A percentile compares a stretch with the other conserved stretches of the same genome.
Evolutionary conservation across 73 alveolate genomes (phyloP).

Genomic region (Diophrys appendiculata): DNA sequence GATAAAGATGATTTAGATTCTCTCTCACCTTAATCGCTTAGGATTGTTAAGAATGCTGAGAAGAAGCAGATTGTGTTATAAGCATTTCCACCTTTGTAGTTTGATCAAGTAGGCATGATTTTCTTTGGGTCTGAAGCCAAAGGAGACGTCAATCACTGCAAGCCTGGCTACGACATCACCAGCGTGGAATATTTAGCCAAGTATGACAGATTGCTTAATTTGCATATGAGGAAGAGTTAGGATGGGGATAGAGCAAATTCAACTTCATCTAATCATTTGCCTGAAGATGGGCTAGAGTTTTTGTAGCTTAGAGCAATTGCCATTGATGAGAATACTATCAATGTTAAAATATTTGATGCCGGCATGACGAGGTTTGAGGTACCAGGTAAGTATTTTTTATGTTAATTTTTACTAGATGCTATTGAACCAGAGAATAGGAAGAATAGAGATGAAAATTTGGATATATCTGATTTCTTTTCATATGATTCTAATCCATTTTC

Average conservation of each 20-base stretch:
- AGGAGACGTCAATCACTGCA: conserved; percentile 31
- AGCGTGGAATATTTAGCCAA: too few species aligned
- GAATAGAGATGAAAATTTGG: not conserved
- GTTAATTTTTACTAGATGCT: too few species aligned
- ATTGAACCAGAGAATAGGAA: conserved; percentile 14
- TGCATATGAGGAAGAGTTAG: not conserved
- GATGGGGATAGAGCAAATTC: not conserved
- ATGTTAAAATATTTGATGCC: conserved; percentile 16
- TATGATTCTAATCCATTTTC: conserved; percentile 28
- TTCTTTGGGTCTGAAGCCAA: conserved; percentile 23
- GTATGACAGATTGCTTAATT: not conserved
- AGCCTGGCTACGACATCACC: too few species aligned
- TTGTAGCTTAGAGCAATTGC: not conserved
- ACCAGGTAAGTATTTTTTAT: too few species aligned
- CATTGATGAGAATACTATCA: conserved; percentile 3
- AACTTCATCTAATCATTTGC: not conserved
- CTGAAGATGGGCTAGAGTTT: not conserved
- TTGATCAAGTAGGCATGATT: conserved; percentile 34
- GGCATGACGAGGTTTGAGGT: conserved; percentile 16
- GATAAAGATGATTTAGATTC: conserved; percentile 18
- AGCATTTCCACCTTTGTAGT: conserved; percentile 26
- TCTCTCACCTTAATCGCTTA: not conserved
- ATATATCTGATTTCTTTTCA: conserved; percentile 33
- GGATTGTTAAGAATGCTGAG: not conserved
- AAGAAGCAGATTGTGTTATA: not conserved